A percentile compares a stretch with the other conserved stretches of the same genome.
Evolutionary conservation across 139 green algal species (phyloP).

Genomic region (Ulvella scutata): DNA sequence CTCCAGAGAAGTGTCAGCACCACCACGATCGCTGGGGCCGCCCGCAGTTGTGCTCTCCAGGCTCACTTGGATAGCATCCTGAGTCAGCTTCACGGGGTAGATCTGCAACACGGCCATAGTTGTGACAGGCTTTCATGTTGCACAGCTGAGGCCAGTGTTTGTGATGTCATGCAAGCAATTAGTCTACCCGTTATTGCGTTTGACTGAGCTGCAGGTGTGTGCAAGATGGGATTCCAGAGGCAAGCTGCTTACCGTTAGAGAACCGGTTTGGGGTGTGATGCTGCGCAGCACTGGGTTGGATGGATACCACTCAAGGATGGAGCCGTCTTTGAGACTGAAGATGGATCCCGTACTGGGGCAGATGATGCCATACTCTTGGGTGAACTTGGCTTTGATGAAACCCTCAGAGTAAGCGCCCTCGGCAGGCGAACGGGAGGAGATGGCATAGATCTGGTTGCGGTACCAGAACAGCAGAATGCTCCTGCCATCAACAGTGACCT

Average conservation of each 20-base stretch:
- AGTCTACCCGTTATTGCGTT: too few species aligned
- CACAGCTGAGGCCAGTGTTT: too few species aligned
- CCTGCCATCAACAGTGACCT: slow-evolving; percentile 62
- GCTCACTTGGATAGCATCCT: slow-evolving; percentile 6
- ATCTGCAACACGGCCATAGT: too few species aligned
- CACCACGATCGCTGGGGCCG: slow-evolving; percentile 21
- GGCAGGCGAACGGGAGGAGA: slow-evolving; percentile 80
- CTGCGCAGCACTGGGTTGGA: slow-evolving; percentile 70
- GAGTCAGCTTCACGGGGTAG: slow-evolving; percentile 64
- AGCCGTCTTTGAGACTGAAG: slow-evolving; percentile 85
- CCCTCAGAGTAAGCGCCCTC: slow-evolving; percentile 93
- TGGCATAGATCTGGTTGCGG: slow-evolving; percentile 79
- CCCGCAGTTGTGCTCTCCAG: slow-evolving; percentile 10
- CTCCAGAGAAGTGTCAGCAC: slow-evolving; percentile 68
- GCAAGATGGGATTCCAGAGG: too few species aligned
- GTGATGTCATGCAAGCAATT: too few species aligned
- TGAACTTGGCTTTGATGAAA: slow-evolving; percentile 88
- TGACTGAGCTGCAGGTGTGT: too few species aligned
- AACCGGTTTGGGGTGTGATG: slow-evolving; percentile 53
- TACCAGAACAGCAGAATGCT: slow-evolving; percentile 96
- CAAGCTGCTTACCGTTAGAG: slow-evolving; percentile 23
- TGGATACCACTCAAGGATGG: slow-evolving; percentile 84
- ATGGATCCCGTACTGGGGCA: slow-evolving; percentile 75
- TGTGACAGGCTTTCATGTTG: too few species aligned
- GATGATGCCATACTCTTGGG: slow-evolving; percentile 80